phyloP scores from a whole-genome alignment of 1,284 basidiomycete genomes.

The Sanghuangporus sanghuang region DNA sequence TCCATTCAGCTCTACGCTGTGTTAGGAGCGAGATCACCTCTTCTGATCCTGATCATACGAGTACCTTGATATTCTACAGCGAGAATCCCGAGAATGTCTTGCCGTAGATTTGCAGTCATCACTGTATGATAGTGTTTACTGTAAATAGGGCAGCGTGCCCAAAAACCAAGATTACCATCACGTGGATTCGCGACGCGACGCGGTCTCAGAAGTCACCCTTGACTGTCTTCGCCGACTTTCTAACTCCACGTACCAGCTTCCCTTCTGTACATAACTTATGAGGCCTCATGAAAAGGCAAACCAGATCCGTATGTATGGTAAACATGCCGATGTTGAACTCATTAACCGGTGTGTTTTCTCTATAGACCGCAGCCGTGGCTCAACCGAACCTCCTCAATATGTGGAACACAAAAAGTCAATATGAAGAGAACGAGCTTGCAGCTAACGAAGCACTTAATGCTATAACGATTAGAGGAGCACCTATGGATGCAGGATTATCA shows the following conservation, averaged over 20 bases:
- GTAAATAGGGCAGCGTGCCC: not conserved
- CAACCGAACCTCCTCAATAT: constrained; percentile 12
- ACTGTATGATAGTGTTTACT: not conserved
- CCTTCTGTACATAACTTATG: not conserved
- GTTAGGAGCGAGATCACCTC: not conserved
- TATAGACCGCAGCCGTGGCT: not conserved
- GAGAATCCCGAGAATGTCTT: constrained; percentile 9
- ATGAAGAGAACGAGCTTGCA: not conserved
- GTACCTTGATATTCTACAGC: constrained; percentile 27
- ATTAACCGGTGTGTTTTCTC: not conserved
- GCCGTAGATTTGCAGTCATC: not conserved
- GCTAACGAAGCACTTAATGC: too few relatives aligned
- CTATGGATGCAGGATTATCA: too few relatives aligned
- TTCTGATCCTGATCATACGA: not conserved
- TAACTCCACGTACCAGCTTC: not conserved
- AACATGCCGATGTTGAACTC: not conserved
- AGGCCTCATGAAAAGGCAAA: not conserved
- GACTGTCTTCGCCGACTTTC: not conserved
- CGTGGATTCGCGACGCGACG: constrained; percentile 9
- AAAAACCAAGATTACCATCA: not conserved
- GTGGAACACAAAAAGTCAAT: constrained; percentile 3
- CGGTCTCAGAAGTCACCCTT: not conserved
- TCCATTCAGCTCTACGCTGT: constrained; percentile 60
- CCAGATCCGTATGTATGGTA: not conserved
- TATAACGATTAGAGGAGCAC: too few relatives aligned